A percentile compares a stretch with the other conserved stretches of the same genome.
Conservation (phyloP, 2,329 filamentous ascomycete species). For the Trichoderma lentiforme region DNA sequence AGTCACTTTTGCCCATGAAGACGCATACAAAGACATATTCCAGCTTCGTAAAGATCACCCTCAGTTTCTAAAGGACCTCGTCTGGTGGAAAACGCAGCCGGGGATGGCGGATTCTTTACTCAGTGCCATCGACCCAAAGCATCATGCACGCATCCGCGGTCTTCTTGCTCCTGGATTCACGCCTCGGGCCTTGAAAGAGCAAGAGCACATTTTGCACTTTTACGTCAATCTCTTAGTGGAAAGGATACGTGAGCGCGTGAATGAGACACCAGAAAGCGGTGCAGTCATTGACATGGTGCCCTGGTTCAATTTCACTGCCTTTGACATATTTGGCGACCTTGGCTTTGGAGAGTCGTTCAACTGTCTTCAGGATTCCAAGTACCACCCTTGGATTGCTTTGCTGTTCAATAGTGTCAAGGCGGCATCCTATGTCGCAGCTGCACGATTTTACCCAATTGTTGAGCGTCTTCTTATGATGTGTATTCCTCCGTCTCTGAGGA, state of each 20-base stretch:
- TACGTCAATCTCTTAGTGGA: slow-evolving; percentile 29
- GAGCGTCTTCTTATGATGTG: slow-evolving; percentile 8
- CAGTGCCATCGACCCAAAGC: slow-evolving; percentile 28
- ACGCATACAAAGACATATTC: slow-evolving; percentile 6
- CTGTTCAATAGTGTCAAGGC: slow-evolving; percentile 18
- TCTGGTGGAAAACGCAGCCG: slow-evolving; percentile 29
- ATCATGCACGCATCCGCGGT: slow-evolving; percentile 23
- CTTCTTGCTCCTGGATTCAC: slow-evolving; percentile 2
- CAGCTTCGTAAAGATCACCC: neutral
- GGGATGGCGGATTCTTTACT: slow-evolving; percentile 24
- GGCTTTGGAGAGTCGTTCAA: slow-evolving; percentile 23
- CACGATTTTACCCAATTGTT: slow-evolving; percentile 8
- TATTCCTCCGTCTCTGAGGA: neutral
- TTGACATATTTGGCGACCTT: slow-evolving; percentile 27
- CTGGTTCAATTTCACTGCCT: slow-evolving; percentile 31
- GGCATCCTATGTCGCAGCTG: slow-evolving; percentile 1
- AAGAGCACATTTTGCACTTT: slow-evolving; percentile 28
- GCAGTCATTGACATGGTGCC: slow-evolving; percentile 19
- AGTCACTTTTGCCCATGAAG: slow-evolving; percentile 8
- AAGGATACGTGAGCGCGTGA: slow-evolving; percentile 19
- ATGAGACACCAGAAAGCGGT: slow-evolving; percentile 15
- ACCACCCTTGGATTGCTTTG: slow-evolving; percentile 20
- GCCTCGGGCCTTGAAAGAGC: slow-evolving; percentile 25
- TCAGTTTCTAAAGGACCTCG: slow-evolving; percentile 28
- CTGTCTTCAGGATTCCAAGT: slow-evolving; percentile 16